Evolutionary conservation across 495 filamentous ascomycete species (phyloP), one percentile per base, ranked within the genome.

Genomic region (Lasiosphaeria miniovina): DNA sequence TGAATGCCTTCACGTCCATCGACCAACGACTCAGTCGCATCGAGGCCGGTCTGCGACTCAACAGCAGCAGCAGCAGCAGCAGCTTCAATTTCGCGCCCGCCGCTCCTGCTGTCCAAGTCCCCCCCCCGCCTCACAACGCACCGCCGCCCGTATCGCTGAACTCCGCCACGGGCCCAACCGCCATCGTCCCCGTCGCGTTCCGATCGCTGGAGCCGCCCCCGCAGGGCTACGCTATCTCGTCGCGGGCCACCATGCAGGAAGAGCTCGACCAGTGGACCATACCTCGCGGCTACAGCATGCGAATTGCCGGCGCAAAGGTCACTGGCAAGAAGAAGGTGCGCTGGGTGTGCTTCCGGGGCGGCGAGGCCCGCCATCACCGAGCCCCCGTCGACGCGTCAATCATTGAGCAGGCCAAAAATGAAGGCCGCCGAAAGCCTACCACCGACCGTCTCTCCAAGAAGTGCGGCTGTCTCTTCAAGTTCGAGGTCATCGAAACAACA

Each of bases 251-350:
- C 33, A 74, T 74, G 71, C 71, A 74, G 51, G 71, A 71, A 10
- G 69, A 71, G 58, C 71, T 74, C 4, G 71, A 74, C 63, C 48
- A 51, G 38, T 74, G 64, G 64, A 74, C 71, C 31, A 61, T 74
- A 15, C 71, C 71, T 12, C 68, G 71, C 14, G 71, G 71, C 49
- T 74, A 74, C 63, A 72, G 69, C 68, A 74, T 74, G 71, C 71
- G 71, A 60, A 74, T 74, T 58, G 70, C 70, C 55, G 71, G 71
- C 46, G 70, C 71, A 41, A 72, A 72, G 52, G 68, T 71, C 11
- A 67, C 68, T 32, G 71, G 71, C 59, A 67, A 70, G 49, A 66
- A 63, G 43, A 74, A 74, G 46, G 70, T 74, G 57, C 71, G 71
- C 15, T 72, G 70, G 68, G 69, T 74, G 36, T 74, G 71, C 50